A percentile compares a stretch with the other conserved stretches of the same genome.
phyloP scores from a whole-genome alignment of 257 asterid species.

The Ilex aquifolium region DNA sequence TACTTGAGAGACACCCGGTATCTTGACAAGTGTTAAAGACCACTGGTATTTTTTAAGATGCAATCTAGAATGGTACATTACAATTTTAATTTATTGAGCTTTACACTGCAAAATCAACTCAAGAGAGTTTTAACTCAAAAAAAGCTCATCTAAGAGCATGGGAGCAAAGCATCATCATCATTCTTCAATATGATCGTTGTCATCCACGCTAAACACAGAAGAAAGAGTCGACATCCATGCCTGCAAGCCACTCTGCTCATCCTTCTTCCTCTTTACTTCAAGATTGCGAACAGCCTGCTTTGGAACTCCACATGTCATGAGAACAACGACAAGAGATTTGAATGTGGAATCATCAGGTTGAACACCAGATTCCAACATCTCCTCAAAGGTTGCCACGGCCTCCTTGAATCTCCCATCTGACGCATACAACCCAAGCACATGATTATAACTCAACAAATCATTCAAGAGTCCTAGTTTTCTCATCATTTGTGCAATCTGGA shows the following conservation, averaged over 20 bases:
- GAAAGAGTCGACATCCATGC: conserved; percentile 58
- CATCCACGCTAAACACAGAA: conserved; percentile 38
- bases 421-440: conserved; percentile 67
- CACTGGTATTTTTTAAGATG: too few relatives aligned
- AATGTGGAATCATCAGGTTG: conserved; percentile 76
- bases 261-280: conserved; percentile 43
- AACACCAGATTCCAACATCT: conserved; percentile 52
- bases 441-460: conserved; percentile 71
- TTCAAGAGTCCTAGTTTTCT: conserved; percentile 69
- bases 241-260: conserved; percentile 41
- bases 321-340: conserved; percentile 56
- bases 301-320: conserved; percentile 77
- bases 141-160: neutral
- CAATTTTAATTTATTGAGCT: too few relatives aligned
- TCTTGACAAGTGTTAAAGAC: too few relatives aligned
- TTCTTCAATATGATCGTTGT: conserved; percentile 8
- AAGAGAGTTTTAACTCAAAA: too few relatives aligned
- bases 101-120: too few relatives aligned
- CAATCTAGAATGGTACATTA: too few relatives aligned
- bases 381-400: conserved; percentile 59
- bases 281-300: conserved; percentile 51
- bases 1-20: too few relatives aligned
- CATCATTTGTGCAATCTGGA: conserved; percentile 59
- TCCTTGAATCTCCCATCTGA: conserved; percentile 78
- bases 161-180: conserved; percentile 7